Base-by-base conservation (phyloP, 1,284 basidiomycete species). In the Puccinia horiana region DNA sequence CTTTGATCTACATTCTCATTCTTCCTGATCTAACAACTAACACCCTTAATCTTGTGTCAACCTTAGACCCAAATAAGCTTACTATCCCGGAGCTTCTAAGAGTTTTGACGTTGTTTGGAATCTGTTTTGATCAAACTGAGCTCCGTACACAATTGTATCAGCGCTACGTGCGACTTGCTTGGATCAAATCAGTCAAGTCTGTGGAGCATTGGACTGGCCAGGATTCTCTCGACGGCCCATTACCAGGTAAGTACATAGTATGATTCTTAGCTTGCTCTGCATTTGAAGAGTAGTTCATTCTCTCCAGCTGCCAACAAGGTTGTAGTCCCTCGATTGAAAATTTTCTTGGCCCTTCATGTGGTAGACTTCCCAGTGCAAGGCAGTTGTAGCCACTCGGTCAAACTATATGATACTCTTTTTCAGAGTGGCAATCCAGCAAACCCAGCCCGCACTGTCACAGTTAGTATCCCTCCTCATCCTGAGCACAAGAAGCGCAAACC, bases 51-150 rank as follows among this genome's bases (percentile, higher is more conserved):
- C 42, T 42, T 42, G 23, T 69, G 5, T 5, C 5, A 5, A 6
- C 49, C 23, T 44, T 20, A 70, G 69, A 70, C 44, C 69, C 69
- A 47, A 70, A 44, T 18, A 11, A 49, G 29, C 69, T 70, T 70
- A 26, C 5, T n/a, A 70, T 70, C 29, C 69, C 69, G 42, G 44
- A 26, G 1, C 42, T 70, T 49, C 42, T 26, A 5, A 4, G 49
- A 70, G 69, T 42, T 70, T 70, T 70, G n/a, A 29, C 42, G 12
- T 32, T 42, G 8, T 70, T 70, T 70, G 69, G 69, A 70, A 49
- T 70, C n/a, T 29, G 69, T 18, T 32, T 29, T 14, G 69, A 70
- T 47, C 6, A 26, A 32, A 26, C 37, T 4, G 69, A 70, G 49
- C 16, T 16, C 44, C 69, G 69, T 37, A 47, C 42, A 20, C 23